Evolutionary conservation across 768 basidiomycete genomes (phyloP).

Genomic region (Leccinum olivaceopallidum): DNA sequence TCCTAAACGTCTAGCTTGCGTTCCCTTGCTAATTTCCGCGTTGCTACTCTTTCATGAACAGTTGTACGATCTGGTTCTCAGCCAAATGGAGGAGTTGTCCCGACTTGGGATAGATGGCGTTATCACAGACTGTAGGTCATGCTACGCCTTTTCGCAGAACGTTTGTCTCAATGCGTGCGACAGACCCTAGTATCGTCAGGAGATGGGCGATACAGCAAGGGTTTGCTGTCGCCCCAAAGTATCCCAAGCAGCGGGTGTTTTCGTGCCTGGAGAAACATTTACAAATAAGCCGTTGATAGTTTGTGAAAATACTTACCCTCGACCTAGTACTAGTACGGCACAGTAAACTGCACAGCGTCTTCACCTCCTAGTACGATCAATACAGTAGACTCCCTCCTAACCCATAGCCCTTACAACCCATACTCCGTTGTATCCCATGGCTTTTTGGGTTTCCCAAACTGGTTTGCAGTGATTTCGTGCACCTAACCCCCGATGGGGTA

Average conservation of each 20-base stretch:
- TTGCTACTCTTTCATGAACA: conserved; percentile 22
- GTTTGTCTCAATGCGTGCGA: background rate
- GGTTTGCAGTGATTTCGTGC: too few relatives aligned
- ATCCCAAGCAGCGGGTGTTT: conserved; percentile 59
- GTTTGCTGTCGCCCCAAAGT: conserved; percentile 53
- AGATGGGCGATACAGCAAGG: conserved; percentile 56
- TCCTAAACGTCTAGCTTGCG: background rate
- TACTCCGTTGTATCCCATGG: too few relatives aligned
- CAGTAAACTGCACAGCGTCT: too few relatives aligned
- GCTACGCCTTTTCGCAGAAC: background rate
- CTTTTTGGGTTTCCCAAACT: too few relatives aligned
- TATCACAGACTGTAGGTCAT: conserved; percentile 63
- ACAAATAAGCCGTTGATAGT: background rate
- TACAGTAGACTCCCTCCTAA: too few relatives aligned
- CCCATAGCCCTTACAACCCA: too few relatives aligned
- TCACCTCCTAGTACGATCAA: too few relatives aligned
- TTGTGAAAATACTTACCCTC: too few relatives aligned
- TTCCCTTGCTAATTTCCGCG: background rate
- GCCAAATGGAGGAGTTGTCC: conserved; percentile 59
- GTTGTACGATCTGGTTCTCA: conserved; percentile 54
- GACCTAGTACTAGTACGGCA: too few relatives aligned
- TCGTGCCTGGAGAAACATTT: conserved; percentile 57
- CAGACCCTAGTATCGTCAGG: conserved; percentile 58
- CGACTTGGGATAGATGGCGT: conserved; percentile 70
- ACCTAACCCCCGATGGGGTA: too few relatives aligned